Conservation (phyloP, 768 basidiomycete genomes). For the Suillus lakei region DNA sequence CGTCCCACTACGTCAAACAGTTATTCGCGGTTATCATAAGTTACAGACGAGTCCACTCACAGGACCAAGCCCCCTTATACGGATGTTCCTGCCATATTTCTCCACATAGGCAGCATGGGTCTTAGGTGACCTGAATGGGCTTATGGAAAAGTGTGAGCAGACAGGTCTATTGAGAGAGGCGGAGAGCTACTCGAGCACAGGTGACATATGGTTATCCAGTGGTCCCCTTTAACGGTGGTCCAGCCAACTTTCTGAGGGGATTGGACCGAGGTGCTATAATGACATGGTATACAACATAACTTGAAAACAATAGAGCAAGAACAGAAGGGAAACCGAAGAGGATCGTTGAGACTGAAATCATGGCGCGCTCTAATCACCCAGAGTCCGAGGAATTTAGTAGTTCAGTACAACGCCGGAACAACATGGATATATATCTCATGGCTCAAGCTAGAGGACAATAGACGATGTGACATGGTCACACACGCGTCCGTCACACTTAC, state of each 20-base stretch:
- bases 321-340: slow-evolving; percentile 16
- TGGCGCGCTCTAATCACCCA: slow-evolving; percentile 1
- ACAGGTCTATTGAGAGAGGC: background rate
- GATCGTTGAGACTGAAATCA: slow-evolving; percentile 13
- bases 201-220: slow-evolving; percentile 57
- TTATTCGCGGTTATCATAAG: background rate
- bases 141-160: slow-evolving; percentile 28
- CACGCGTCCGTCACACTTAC: slow-evolving; percentile 9
- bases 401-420: slow-evolving; percentile 3
- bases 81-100: slow-evolving; percentile 71
- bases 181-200: slow-evolving; percentile 60
- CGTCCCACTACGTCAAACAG: slow-evolving; percentile 61
- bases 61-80: slow-evolving; percentile 68
- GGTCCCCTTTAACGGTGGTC: slow-evolving; percentile 57
- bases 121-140: slow-evolving; percentile 55
- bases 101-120: slow-evolving; percentile 58
- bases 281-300: slow-evolving; percentile 31
- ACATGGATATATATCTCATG: slow-evolving; percentile 8
- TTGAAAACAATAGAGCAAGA: slow-evolving; percentile 14
- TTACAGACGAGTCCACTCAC: slow-evolving; percentile 49
- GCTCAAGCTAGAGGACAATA: slow-evolving; percentile 14
- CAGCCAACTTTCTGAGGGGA: slow-evolving; percentile 60
- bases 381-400: background rate
- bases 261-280: slow-evolving; percentile 36
- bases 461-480: slow-evolving; percentile 11